Evolutionary conservation across 2,329 filamentous ascomycete species (phyloP).

Genomic region (Hypoxylon sp.): DNA sequence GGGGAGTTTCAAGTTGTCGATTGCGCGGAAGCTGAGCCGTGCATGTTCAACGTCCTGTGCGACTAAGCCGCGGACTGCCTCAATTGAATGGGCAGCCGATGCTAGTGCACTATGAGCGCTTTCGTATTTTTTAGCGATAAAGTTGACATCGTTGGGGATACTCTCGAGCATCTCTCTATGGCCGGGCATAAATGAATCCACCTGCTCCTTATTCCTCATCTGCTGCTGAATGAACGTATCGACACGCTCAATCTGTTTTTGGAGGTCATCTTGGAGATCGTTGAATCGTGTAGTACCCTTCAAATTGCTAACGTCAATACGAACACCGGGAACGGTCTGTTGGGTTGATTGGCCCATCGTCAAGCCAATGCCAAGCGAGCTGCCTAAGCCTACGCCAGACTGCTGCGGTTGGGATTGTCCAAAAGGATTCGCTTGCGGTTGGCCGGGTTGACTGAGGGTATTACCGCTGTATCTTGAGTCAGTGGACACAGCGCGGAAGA

Average conservation of each 20-base stretch:
- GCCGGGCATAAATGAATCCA: slow-evolving; percentile 76
- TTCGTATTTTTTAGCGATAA: slow-evolving; percentile 62
- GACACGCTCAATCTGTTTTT: slow-evolving; percentile 81
- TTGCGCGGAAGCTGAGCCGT: slow-evolving; percentile 61
- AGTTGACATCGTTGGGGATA: slow-evolving; percentile 62
- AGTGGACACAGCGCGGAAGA: slow-evolving; percentile 15
- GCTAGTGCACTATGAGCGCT: slow-evolving; percentile 60
- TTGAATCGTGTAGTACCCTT: slow-evolving; percentile 92
- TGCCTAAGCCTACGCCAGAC: slow-evolving; percentile 45
- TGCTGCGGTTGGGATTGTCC: slow-evolving; percentile 48
- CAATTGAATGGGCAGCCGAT: slow-evolving; percentile 60
- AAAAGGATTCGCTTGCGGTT: slow-evolving; percentile 41
- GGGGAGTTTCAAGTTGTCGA: slow-evolving; percentile 64
- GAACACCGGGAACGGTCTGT: slow-evolving; percentile 77
- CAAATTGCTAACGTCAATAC: slow-evolving; percentile 83
- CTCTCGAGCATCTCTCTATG: slow-evolving; percentile 68
- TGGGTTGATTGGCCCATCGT: slow-evolving; percentile 67
- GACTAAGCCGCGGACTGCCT: slow-evolving; percentile 59
- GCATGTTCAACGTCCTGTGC: slow-evolving; percentile 60
- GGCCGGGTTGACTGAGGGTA: slow-evolving; percentile 41
- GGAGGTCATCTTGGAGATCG: slow-evolving; percentile 86
- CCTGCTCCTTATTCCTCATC: slow-evolving; percentile 82
- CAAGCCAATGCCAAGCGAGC: slow-evolving; percentile 54
- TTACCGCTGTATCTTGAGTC: slow-evolving; percentile 39
- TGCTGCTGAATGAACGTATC: slow-evolving; percentile 86